A percentile compares a stretch with the other conserved stretches of the same genome.
phyloP scores from a whole-genome alignment of 805 yeast genomes.

The Isabelozyma gotoi region DNA sequence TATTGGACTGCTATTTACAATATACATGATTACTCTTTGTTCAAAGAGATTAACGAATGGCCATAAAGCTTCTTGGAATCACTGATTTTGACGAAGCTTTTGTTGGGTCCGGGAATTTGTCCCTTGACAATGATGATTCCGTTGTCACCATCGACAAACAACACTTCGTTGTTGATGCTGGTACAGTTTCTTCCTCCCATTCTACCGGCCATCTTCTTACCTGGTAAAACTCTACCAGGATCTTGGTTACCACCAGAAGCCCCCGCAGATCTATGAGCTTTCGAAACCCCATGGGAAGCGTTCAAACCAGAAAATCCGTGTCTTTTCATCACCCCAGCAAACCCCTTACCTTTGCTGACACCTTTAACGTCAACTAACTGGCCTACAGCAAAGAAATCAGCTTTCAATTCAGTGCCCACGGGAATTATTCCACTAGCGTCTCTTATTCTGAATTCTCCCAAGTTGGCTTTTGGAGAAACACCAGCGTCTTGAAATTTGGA shows the following conservation, averaged over 20 bases:
- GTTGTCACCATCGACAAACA: constrained; percentile 76
- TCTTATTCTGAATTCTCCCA: constrained; percentile 79
- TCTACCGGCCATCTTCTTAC: constrained; percentile 97
- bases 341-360: constrained; percentile 89
- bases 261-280: constrained; percentile 94
- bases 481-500: constrained; percentile 78
- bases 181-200: constrained; percentile 83
- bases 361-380: constrained; percentile 82
- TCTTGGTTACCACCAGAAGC: constrained; percentile 94
- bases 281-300: constrained; percentile 95
- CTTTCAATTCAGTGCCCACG: constrained; percentile 73
- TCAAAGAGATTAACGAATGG: constrained; percentile 23
- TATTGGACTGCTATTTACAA: background rate
- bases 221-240: constrained; percentile 95
- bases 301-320: constrained; percentile 84
- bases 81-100: constrained; percentile 67
- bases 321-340: constrained; percentile 97
- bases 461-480: constrained; percentile 77
- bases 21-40: constrained; percentile 5
- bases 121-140: constrained; percentile 87
- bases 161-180: constrained; percentile 69
- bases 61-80: constrained; percentile 69
- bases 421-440: constrained; percentile 65
- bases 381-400: constrained; percentile 82
- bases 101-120: constrained; percentile 85